Evolutionary conservation across 345 rosid genomes (phyloP), one percentile per base, ranked within the genome.

Genomic region (Isatis tinctoria): DNA sequence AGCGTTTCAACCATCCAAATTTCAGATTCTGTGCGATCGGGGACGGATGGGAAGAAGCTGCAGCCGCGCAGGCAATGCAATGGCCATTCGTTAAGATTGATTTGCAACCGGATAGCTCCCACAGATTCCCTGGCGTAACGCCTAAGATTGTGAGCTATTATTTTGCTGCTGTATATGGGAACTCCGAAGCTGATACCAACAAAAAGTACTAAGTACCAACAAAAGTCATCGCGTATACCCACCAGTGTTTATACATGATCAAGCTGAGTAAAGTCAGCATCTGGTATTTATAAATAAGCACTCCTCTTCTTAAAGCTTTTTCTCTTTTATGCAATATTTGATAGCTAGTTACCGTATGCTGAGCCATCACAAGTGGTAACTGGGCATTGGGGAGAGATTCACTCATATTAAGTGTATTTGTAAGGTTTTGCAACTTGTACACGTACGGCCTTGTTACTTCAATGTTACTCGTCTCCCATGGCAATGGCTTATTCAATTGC

Each of bases 11-110:
- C 63, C 26, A 65, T 73, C 85, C 75, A 4, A 85, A 85, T 27
- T 69, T 79, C 52, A 86, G 76, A n/a, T 90, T 87, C 73, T 93
- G 96, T 61, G 96, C 81, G 20, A 85, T 89, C 2, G 96, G 93
- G 33, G 97, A 90, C 56, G 97, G 98, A 44, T 89, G 96, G 90
- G 93, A 93, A 86, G 98, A 93, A 76, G 83, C 92, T 59, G 87
- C 86, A 66, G 97, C 96, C 10, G 97, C 97, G 17, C 86, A 93
- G 78, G 75, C 85, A 54, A 78, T 93, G 98, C 85, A 69, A 37
- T 93, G 97, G 97, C 98, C 98, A 14, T 90, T 86, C 39, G 86
- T 93, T 45, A 82, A 90, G 87, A 82, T 90, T 8, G 95, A 86
- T 83, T 72, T 85, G 37, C 82, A 73, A 24, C 95, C 96, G 0